Percentiles rank a stretch among this genome's conserved stretches.
Evolutionary conservation across 129 eudicot genomes (phyloP).

Genomic region (Artemisia annua): DNA sequence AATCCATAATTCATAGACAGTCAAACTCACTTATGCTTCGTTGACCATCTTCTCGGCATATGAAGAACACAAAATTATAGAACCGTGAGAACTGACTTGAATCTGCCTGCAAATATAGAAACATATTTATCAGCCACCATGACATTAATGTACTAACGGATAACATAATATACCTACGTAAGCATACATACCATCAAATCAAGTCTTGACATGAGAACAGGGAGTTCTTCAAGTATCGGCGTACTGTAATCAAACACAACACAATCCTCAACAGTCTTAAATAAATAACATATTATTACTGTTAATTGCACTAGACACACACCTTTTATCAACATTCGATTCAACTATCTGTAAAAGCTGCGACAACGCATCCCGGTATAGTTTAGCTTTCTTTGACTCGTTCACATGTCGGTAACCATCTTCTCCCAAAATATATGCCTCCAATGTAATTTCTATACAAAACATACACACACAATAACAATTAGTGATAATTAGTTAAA

Average conservation of each 20-base stretch:
- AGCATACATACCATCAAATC: constrained; percentile 56
- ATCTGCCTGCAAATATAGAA: constrained; percentile 54
- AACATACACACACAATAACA: not conserved
- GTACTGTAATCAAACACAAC: constrained; percentile 38
- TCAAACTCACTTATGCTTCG: constrained; percentile 78
- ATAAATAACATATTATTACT: too few species aligned
- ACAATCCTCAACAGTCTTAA: constrained; percentile 11
- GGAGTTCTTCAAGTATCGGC: constrained; percentile 58
- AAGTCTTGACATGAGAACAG: constrained; percentile 64
- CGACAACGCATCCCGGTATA: constrained; percentile 54
- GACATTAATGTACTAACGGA: not conserved
- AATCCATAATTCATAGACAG: not conserved
- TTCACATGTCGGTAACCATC: constrained; percentile 45
- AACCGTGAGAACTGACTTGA: constrained; percentile 80
- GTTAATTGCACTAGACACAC: not conserved
- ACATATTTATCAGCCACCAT: not conserved
- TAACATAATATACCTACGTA: not conserved
- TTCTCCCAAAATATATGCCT: constrained; percentile 30
- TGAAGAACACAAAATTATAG: constrained; percentile 89
- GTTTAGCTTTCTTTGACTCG: constrained; percentile 45
- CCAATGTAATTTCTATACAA: constrained; percentile 51
- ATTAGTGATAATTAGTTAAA: too few species aligned
- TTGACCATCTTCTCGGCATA: constrained; percentile 95
- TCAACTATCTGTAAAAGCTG: constrained; percentile 47
- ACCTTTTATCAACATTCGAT: constrained; percentile 51